Evolutionary conservation across 768 basidiomycete genomes (phyloP).

Genomic region (Psilocybe cubensis): DNA sequence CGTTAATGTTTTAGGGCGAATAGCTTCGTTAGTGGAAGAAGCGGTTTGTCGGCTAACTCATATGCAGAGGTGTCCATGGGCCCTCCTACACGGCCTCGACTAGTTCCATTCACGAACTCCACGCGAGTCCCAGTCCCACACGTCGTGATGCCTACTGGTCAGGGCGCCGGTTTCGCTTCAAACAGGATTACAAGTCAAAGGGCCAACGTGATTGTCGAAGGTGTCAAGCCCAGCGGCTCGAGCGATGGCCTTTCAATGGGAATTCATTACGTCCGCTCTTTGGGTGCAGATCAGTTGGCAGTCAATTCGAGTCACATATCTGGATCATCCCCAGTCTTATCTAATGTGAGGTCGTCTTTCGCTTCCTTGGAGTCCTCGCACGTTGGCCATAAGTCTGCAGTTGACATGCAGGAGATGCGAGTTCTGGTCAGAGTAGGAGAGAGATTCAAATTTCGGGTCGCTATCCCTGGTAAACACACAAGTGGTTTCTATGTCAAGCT

Average conservation of each 20-base stretch:
- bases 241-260: constrained; percentile 72
- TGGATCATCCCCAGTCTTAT: constrained; percentile 38
- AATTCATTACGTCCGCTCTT: constrained; percentile 69
- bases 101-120: constrained; percentile 75
- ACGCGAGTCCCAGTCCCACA: constrained; percentile 67
- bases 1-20: constrained; percentile 37
- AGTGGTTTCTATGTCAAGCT: constrained; percentile 51
- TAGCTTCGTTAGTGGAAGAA: constrained; percentile 54
- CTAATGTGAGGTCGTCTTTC: constrained; percentile 55
- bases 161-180: constrained; percentile 30
- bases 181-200: constrained; percentile 65
- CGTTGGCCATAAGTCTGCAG: constrained; percentile 39
- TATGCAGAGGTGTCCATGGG: constrained; percentile 31
- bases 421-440: constrained; percentile 61
- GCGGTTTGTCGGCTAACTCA: constrained; percentile 42
- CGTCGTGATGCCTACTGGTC: constrained; percentile 34
- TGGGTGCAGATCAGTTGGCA: constrained; percentile 55
- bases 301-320: constrained; percentile 22
- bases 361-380: constrained; percentile 67
- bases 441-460: constrained; percentile 60
- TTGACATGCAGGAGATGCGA: constrained; percentile 33
- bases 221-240: constrained; percentile 42
- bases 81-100: constrained; percentile 51
- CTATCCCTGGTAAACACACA: constrained; percentile 35
- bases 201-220: constrained; percentile 53